These are phyloP conservation scores for Apophysomyces sp. DNA, from an alignment of 371 early-diverging fungal genomes.

Conservation along the genomic window DNA sequence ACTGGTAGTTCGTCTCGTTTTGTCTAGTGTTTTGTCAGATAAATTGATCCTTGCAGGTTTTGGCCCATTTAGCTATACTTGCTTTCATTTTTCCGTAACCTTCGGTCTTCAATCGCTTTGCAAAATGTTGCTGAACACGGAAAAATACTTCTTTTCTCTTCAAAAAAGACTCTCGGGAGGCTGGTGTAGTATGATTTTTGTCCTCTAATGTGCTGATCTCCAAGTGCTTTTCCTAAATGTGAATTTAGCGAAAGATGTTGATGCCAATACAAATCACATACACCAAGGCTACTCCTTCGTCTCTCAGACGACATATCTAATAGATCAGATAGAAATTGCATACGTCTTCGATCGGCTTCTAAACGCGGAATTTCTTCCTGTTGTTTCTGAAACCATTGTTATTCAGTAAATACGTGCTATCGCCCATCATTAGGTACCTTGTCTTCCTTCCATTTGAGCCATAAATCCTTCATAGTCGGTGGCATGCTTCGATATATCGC, in stretches of 20 bases:
- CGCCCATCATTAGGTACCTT: constrained; percentile 25
- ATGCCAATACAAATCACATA: no score
- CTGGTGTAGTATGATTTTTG: background rate
- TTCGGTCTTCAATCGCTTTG: constrained; percentile 29
- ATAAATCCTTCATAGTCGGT: constrained; percentile 62
- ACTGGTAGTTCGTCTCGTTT: constrained; percentile 68
- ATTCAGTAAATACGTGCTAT: background rate
- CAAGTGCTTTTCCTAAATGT: background rate
- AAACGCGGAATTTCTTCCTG: constrained; percentile 19
- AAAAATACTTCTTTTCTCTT: constrained; percentile 11
- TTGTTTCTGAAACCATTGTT: constrained; percentile 11
- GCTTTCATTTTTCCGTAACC: constrained; percentile 38
- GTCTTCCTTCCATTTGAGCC: constrained; percentile 55
- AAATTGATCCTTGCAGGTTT: background rate
- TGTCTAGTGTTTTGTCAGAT: background rate
- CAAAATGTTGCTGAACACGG: constrained; percentile 10
- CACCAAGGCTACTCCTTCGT: constrained; percentile 4
- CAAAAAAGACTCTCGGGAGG: background rate
- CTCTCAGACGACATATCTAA: constrained; percentile 15
- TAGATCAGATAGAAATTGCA: constrained; percentile 24
- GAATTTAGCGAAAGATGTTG: background rate
- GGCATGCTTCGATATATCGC: constrained; percentile 62
- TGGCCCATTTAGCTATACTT: no score
- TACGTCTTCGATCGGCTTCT: constrained; percentile 25
- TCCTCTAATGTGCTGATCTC: no score